Percentiles rank a stretch among this genome's conserved stretches.
These are phyloP conservation scores for Sarcomyxa edulis DNA, from an alignment of 768 basidiomycete species.

Conservation along the genomic window DNA sequence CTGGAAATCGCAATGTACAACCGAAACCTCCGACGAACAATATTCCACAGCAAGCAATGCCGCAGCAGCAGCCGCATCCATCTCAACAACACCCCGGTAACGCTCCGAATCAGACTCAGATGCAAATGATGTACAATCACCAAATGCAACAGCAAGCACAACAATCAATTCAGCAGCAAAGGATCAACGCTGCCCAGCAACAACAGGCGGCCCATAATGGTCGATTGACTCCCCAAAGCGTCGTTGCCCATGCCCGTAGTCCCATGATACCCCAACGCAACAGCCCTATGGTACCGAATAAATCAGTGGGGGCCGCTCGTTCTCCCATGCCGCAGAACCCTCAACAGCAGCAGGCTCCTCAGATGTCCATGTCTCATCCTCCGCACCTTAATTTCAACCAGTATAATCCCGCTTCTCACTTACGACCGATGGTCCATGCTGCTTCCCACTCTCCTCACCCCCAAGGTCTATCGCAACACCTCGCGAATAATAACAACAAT, in stretches of 20 bases:
- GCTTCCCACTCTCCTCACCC: slow-evolving; percentile 14
- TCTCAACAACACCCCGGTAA: slow-evolving; percentile 9
- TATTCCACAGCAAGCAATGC: slow-evolving; percentile 8
- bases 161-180: slow-evolving; percentile 4
- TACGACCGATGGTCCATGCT: slow-evolving; percentile 24
- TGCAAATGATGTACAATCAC: slow-evolving; percentile 9
- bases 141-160: slow-evolving; percentile 12
- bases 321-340: slow-evolving; percentile 24
- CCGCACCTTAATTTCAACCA: slow-evolving; percentile 18
- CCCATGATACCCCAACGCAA: slow-evolving; percentile 18
- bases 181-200: slow-evolving; percentile 9
- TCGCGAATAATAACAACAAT: slow-evolving; percentile 15
- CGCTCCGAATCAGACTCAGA: slow-evolving; percentile 13
- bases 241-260: slow-evolving; percentile 11
- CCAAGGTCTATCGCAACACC: slow-evolving; percentile 14
- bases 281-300: slow-evolving; percentile 31
- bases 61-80: slow-evolving; percentile 9
- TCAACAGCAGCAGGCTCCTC: slow-evolving; percentile 21
- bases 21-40: not conserved
- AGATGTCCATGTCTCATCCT: slow-evolving; percentile 11
- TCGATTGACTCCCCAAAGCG: slow-evolving; percentile 23
- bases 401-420: slow-evolving; percentile 29
- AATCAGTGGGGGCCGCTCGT: slow-evolving; percentile 21
- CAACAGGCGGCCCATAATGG: slow-evolving; percentile 15
- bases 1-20: not conserved